Percentiles rank a stretch among this genome's conserved stretches.
These are phyloP conservation scores for Dalbergia cultrata DNA, from an alignment of 306 rosid species.

Conservation along the genomic window DNA sequence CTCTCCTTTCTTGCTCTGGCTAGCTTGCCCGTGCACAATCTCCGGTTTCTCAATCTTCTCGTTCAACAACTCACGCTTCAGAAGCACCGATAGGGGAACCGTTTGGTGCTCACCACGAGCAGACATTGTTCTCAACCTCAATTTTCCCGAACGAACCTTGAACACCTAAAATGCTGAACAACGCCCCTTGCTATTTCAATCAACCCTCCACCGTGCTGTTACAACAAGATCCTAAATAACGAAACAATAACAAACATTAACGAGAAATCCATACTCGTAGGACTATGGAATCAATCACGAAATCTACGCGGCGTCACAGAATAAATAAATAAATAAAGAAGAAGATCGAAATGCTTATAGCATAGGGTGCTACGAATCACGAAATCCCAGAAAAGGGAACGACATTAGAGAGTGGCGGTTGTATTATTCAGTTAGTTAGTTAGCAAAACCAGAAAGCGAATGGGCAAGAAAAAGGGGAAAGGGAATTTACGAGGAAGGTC, in stretches of 20 bases:
- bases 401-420: background rate
- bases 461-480: background rate
- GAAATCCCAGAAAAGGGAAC: background rate
- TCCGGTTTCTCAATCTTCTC: slow-evolving; percentile 88
- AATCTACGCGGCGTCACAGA: background rate
- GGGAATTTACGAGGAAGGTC: slow-evolving; percentile 49
- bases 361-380: background rate
- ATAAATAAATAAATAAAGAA: background rate
- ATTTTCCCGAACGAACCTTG: slow-evolving; percentile 12
- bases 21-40: slow-evolving; percentile 71
- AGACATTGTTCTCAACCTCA: slow-evolving; percentile 67
- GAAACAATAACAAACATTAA: slow-evolving; percentile 10
- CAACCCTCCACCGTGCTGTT: slow-evolving; percentile 46
- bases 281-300: background rate
- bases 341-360: background rate
- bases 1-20: slow-evolving; percentile 92
- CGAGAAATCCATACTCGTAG: background rate
- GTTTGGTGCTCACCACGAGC: slow-evolving; percentile 69
- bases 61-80: slow-evolving; percentile 80
- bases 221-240: slow-evolving; percentile 53
- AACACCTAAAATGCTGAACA: slow-evolving; percentile 37
- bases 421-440: background rate
- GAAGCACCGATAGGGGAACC: slow-evolving; percentile 81
- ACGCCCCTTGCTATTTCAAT: slow-evolving; percentile 38
- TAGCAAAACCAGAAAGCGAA: slow-evolving; percentile 7